phyloP scores from a whole-genome alignment of 768 basidiomycete genomes.

The Boletus eberwhitei region DNA sequence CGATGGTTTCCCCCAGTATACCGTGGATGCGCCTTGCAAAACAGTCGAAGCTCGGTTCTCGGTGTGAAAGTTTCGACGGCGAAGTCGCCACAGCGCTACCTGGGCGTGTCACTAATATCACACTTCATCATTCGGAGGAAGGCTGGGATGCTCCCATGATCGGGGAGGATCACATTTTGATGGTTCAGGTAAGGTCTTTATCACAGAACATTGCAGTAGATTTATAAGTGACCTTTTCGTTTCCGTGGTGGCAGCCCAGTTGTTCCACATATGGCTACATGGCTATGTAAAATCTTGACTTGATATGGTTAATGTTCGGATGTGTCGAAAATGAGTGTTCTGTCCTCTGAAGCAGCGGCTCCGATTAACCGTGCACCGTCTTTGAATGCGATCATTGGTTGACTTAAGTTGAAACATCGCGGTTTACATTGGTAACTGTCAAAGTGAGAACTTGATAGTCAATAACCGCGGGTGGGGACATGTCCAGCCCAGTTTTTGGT shows the following conservation, averaged over 20 bases:
- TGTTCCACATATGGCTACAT: conserved; percentile 24
- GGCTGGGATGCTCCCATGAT: conserved; percentile 35
- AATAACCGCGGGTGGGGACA: not conserved
- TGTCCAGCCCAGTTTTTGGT: not conserved
- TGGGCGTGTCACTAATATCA: conserved; percentile 23
- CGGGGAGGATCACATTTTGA: conserved; percentile 34
- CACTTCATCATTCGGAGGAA: conserved; percentile 9
- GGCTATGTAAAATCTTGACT: conserved; percentile 21
- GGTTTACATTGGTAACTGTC: too few species aligned
- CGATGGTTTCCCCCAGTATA: conserved; percentile 6
- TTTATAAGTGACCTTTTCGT: not conserved
- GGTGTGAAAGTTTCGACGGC: conserved; percentile 16
- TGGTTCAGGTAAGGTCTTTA: conserved; percentile 28
- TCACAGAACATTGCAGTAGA: not conserved
- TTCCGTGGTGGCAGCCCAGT: conserved; percentile 7
- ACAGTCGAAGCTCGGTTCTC: conserved; percentile 5
- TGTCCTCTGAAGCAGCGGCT: not conserved
- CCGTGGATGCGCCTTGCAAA: conserved; percentile 19
- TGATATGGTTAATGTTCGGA: not conserved
- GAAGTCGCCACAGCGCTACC: conserved; percentile 28
- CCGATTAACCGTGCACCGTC: not conserved
- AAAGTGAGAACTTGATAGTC: too few species aligned
- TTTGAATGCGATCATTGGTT: not conserved
- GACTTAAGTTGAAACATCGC: too few species aligned
- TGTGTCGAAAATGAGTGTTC: not conserved